phyloP scores from a whole-genome alignment of 179 eudicot species.

The Monotropa hypopitys region DNA sequence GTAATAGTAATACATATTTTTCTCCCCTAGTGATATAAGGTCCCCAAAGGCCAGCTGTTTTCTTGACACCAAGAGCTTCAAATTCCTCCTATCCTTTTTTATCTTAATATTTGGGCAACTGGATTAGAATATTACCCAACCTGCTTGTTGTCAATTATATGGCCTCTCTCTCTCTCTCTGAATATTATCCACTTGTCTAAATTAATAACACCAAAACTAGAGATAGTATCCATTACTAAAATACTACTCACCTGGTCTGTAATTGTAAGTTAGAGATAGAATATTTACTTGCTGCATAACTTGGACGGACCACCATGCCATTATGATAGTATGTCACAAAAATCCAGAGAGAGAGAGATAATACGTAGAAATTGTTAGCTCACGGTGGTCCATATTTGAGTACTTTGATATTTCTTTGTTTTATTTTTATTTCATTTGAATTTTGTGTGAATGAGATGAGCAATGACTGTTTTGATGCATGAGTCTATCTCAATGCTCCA shows the following conservation, averaged over 20 bases:
- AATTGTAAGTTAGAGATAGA: not conserved
- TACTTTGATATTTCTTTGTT: not conserved
- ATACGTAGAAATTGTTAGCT: not conserved
- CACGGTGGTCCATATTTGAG: not conserved
- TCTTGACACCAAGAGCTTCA: not conserved
- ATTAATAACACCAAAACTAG: not conserved
- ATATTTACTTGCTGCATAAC: not conserved
- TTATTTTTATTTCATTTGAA: not conserved
- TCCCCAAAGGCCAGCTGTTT: conserved; percentile 14
- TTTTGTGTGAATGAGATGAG: not conserved
- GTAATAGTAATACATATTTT: not conserved
- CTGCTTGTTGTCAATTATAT: not conserved
- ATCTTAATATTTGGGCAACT: not conserved
- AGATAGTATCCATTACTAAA: not conserved
- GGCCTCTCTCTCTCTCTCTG: not conserved
- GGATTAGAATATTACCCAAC: not conserved
- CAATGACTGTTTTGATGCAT: not conserved
- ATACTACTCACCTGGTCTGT: not conserved
- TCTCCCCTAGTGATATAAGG: not conserved
- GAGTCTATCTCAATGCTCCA: not conserved
- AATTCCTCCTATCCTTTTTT: not conserved
- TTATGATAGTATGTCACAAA: not conserved
- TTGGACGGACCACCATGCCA: conserved; percentile 1
- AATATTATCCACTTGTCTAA: not conserved
- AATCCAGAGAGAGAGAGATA: not conserved